Conservation (phyloP, 2,329 filamentous ascomycete genomes). For the Colletotrichum scovillei region DNA sequence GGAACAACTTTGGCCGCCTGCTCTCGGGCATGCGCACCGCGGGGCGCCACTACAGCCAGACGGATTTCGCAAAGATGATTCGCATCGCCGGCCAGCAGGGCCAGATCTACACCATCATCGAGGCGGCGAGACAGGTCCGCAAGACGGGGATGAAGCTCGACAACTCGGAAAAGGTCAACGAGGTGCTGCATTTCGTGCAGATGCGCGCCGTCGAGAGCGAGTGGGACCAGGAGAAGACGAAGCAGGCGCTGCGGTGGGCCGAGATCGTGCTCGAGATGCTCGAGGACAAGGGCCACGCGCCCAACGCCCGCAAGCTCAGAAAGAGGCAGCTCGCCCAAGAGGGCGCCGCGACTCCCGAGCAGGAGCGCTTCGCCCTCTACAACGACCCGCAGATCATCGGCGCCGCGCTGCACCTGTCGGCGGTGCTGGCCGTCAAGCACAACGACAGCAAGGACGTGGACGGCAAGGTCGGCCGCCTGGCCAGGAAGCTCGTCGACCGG, state of each 20-base stretch:
- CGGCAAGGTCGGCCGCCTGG: slow-evolving; percentile 51
- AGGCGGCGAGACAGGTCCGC: slow-evolving; percentile 58
- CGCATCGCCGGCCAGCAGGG: slow-evolving; percentile 53
- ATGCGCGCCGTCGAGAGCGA: slow-evolving; percentile 53
- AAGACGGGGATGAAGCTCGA: slow-evolving; percentile 59
- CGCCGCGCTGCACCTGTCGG: slow-evolving; percentile 55
- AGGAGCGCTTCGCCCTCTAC: slow-evolving; percentile 42
- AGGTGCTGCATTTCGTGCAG: slow-evolving; percentile 52
- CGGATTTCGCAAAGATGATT: slow-evolving; percentile 53
- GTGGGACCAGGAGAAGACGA: slow-evolving; percentile 49
- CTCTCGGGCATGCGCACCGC: slow-evolving; percentile 62
- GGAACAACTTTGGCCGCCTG: slow-evolving; percentile 62
- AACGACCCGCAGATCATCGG: slow-evolving; percentile 57
- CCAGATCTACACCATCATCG: slow-evolving; percentile 59
- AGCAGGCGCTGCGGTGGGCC: slow-evolving; percentile 57
- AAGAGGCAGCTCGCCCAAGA: neutral
- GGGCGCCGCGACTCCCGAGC: neutral
- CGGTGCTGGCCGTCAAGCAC: slow-evolving; percentile 50
- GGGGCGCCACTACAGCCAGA: slow-evolving; percentile 48
- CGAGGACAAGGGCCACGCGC: slow-evolving; percentile 53
- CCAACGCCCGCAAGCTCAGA: slow-evolving; percentile 35
- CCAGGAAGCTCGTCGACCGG: slow-evolving; percentile 48
- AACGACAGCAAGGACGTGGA: slow-evolving; percentile 44
- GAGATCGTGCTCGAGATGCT: slow-evolving; percentile 62
- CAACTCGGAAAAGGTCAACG: slow-evolving; percentile 52